Conservation (phyloP, 176 grass and related monocot genomes). For the Otatea glauca region DNA sequence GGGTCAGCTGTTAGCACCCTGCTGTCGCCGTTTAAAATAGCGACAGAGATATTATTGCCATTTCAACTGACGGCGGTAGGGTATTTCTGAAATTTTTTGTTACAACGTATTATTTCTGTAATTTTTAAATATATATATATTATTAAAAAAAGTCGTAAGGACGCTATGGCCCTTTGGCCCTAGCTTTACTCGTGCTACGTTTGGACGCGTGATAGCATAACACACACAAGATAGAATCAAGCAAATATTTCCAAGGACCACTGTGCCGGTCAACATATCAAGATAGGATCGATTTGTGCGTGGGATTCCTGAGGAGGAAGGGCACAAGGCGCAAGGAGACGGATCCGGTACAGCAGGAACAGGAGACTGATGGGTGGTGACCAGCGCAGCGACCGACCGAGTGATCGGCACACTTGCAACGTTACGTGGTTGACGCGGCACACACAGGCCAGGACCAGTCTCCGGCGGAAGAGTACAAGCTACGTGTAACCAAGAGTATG, state of each 20-base stretch:
- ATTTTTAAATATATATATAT: too few species aligned
- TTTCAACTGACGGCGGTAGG: too few species aligned
- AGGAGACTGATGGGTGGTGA: neutral
- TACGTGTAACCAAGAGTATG: neutral
- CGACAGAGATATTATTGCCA: too few species aligned
- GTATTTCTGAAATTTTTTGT: too few species aligned
- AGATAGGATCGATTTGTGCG: neutral
- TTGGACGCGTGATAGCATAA: too few species aligned
- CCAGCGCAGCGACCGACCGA: neutral
- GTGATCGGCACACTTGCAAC: neutral
- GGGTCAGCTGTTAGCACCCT: too few species aligned
- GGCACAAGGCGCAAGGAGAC: slow-evolving; percentile 36
- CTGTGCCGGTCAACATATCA: neutral
- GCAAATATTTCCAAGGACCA: neutral
- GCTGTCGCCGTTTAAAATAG: too few species aligned
- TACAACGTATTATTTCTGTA: too few species aligned
- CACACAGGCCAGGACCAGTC: neutral
- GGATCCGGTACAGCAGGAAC: neutral
- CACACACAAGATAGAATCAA: too few species aligned
- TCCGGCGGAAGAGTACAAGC: neutral
- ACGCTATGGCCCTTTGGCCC: too few species aligned
- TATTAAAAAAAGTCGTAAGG: too few species aligned
- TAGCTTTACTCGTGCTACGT: too few species aligned
- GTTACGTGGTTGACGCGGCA: slow-evolving; percentile 42
- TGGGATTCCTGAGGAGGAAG: slow-evolving; percentile 24